phyloP scores from a whole-genome alignment of 352 stramenopile genomes.

The Globisporangium paddicum region DNA sequence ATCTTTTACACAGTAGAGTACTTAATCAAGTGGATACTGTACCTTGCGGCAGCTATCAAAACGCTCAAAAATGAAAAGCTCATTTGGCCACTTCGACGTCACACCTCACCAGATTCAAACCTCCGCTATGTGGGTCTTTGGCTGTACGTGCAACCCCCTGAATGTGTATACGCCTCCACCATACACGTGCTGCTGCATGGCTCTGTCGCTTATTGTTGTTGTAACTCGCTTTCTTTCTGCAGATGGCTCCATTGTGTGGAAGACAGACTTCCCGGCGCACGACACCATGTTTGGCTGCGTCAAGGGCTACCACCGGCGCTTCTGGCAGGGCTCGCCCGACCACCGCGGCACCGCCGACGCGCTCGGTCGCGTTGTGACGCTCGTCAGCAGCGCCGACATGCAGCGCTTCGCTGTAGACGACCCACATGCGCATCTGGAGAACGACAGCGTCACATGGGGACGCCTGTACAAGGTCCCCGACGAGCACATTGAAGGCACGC shows the following conservation, averaged over 20 bases:
- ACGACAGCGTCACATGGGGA: slow-evolving; percentile 76
- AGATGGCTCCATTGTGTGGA: slow-evolving; percentile 33
- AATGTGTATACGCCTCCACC: no score
- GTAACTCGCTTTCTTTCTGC: not conserved
- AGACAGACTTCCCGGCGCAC: slow-evolving; percentile 27
- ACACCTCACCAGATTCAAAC: not conserved
- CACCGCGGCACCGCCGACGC: slow-evolving; percentile 77
- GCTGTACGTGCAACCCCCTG: not conserved
- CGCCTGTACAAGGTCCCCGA: slow-evolving; percentile 84
- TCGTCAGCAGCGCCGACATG: slow-evolving; percentile 77
- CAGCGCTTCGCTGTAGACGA: slow-evolving; percentile 69
- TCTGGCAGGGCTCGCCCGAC: slow-evolving; percentile 88
- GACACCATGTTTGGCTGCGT: slow-evolving; percentile 47
- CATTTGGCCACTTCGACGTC: not conserved
- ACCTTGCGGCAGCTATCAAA: not conserved
- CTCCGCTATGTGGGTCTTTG: slow-evolving; percentile 6
- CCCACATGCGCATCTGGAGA: slow-evolving; percentile 41
- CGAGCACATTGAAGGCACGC: slow-evolving; percentile 64
- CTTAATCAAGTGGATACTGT: not conserved
- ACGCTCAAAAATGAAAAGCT: no score
- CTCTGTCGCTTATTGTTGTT: not conserved
- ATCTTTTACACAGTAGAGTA: not conserved
- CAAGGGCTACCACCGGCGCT: slow-evolving; percentile 81
- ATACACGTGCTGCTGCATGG: not conserved
- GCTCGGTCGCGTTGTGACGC: slow-evolving; percentile 82